Base-by-base conservation (phyloP, 768 basidiomycete genomes). In the Xanthoconium purpureum region DNA sequence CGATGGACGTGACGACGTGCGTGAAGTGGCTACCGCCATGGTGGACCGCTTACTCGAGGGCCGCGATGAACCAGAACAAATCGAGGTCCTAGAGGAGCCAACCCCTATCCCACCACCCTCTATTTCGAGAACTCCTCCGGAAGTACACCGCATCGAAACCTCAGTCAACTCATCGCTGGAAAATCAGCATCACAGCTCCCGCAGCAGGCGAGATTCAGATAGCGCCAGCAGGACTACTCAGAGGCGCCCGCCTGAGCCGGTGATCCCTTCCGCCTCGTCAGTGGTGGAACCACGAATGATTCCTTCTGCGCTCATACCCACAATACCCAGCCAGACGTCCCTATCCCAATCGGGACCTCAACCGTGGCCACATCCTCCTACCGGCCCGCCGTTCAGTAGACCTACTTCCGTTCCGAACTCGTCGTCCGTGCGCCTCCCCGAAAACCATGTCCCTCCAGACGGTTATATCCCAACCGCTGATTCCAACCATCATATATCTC, bases 401-500 rank as follows among this genome's bases (percentile, higher is more conserved):
- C 63, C 70, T 3, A 7, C 47, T 11, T 64, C 68, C 14, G n/a
- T 57, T 13, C 71, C 53, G 33, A 63, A 69, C 32, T 70, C 62
- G 2, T 55, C 55, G 11, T 50, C 54, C 29, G 49, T 56, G 2
- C 63, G 47, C 14, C 59, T 43, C 15, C 15, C 60, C n/a, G 67
- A 64, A 3, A 61, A 73, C 13, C 56, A 68, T 10, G 47, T 77
- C 10, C 80, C 74, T 8, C 80, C 79, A 0, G 82, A 83, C n/a
- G 74, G 72, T 6, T 83, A 71, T 54, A 80, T 84, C 52, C 82
- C 83, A 0, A 73, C n/a, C 45, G 77, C 57, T 37, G 76, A 72
- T 14, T 55, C 71, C 0, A 71, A 76, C 54, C 71, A 72, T 11
- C 65, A 71, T 18, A 80, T 81, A 17, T 57, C 67, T 6, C 69